phyloP scores from a whole-genome alignment of 2,329 filamentous ascomycete species.

The Aspergillus eucalypticola region DNA sequence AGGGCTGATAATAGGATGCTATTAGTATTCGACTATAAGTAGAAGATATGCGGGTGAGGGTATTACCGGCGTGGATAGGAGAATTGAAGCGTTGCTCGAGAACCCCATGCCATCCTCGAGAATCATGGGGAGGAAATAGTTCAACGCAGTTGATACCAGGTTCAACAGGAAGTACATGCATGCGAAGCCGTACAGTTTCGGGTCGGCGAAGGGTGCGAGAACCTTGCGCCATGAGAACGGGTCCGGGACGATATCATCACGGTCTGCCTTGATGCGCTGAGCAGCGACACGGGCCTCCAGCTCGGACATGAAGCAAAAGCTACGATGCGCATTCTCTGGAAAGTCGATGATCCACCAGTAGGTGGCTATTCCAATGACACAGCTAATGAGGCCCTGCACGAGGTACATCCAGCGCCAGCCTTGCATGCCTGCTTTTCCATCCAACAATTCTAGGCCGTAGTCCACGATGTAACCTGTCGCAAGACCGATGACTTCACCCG shows the following conservation, averaged over 20 bases:
- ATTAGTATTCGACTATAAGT: neutral
- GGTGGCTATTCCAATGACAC: conserved; percentile 59
- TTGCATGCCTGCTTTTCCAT: conserved; percentile 57
- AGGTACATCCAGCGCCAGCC: conserved; percentile 72
- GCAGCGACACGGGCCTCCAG: conserved; percentile 60
- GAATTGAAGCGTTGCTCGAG: conserved; percentile 54
- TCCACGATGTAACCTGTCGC: conserved; percentile 69
- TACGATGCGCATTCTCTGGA: conserved; percentile 60
- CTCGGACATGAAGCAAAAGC: conserved; percentile 59
- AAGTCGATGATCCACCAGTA: conserved; percentile 74
- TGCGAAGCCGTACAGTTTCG: conserved; percentile 66
- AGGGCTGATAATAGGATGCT: conserved; percentile 47
- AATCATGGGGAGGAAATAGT: conserved; percentile 66
- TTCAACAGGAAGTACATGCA: conserved; percentile 67
- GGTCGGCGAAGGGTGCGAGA: conserved; percentile 58
- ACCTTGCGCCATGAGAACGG: conserved; percentile 58
- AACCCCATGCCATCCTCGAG: conserved; percentile 59
- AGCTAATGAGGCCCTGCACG: conserved; percentile 64
- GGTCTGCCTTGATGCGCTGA: conserved; percentile 60
- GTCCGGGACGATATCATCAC: conserved; percentile 60
- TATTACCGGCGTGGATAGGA: conserved; percentile 60
- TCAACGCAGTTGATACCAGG: conserved; percentile 64
- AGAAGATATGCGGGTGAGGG: neutral
- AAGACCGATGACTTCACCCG: conserved; percentile 64
- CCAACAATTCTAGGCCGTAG: conserved; percentile 65